Conservation (phyloP, 1,284 basidiomycete species). For the Melampsora americana region DNA sequence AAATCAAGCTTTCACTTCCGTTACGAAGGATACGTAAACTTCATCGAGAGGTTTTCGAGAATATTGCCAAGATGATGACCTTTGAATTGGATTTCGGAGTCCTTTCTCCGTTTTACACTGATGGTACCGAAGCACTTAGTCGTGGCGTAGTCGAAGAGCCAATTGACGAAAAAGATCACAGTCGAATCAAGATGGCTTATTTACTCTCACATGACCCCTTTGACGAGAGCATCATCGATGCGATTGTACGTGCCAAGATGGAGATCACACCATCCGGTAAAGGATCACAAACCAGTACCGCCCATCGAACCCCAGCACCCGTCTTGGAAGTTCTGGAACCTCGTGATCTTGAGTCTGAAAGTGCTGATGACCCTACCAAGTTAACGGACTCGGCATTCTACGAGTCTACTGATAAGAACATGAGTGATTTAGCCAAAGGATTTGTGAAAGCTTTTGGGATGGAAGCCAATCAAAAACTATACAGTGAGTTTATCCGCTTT, state of each 20-base stretch:
- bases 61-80: slow-evolving; percentile 47
- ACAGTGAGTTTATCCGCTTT: slow-evolving; percentile 14
- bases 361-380: neutral
- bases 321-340: slow-evolving; percentile 30
- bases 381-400: neutral
- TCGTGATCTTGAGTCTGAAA: slow-evolving; percentile 8
- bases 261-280: neutral
- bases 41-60: slow-evolving; percentile 45
- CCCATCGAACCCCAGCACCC: slow-evolving; percentile 14
- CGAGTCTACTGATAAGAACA: neutral
- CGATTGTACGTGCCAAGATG: slow-evolving; percentile 18
- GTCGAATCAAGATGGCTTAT: slow-evolving; percentile 31
- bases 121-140: slow-evolving; percentile 13
- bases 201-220: slow-evolving; percentile 33
- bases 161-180: neutral
- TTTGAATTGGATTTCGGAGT: slow-evolving; percentile 23
- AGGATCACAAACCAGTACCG: neutral
- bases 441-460: slow-evolving; percentile 42
- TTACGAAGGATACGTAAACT: slow-evolving; percentile 48
- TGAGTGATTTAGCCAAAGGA: slow-evolving; percentile 11
- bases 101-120: neutral
- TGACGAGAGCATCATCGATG: slow-evolving; percentile 38
- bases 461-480: slow-evolving; percentile 23
- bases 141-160: slow-evolving; percentile 5
- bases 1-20: slow-evolving; percentile 49